Conservation (phyloP, 768 basidiomycete genomes). For the Lentinula aciculospora region DNA sequence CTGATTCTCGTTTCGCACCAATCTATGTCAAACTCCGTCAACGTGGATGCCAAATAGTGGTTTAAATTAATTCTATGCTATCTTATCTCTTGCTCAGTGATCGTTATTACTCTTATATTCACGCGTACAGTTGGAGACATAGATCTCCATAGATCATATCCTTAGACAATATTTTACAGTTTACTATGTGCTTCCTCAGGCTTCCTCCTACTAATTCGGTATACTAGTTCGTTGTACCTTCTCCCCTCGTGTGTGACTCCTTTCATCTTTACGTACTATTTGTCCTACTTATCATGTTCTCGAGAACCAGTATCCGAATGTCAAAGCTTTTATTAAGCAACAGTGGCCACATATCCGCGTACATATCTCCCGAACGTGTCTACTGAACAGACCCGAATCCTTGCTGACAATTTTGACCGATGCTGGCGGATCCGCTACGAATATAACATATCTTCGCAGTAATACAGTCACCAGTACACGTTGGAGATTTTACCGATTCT, state of each 20-base stretch:
- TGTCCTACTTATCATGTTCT: too few relatives aligned
- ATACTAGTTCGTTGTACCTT: too few relatives aligned
- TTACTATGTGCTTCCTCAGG: not conserved
- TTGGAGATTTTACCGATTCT: slow-evolving; percentile 42
- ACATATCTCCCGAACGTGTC: too few relatives aligned
- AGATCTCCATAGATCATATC: too few relatives aligned
- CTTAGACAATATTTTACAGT: not conserved
- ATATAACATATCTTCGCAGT: slow-evolving; percentile 73
- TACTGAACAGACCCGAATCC: slow-evolving; percentile 65
- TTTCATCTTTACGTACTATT: too few relatives aligned
- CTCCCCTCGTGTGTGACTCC: too few relatives aligned
- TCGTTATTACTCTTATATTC: not conserved
- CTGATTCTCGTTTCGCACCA: slow-evolving; percentile 29
- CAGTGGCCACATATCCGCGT: too few relatives aligned
- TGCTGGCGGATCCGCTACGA: slow-evolving; percentile 62
- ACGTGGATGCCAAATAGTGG: slow-evolving; percentile 22
- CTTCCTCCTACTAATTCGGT: too few relatives aligned
- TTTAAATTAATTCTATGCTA: too few relatives aligned
- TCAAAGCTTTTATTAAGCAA: too few relatives aligned
- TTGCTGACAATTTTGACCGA: slow-evolving; percentile 51
- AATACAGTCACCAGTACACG: slow-evolving; percentile 60
- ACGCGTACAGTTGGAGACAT: too few relatives aligned
- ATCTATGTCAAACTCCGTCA: slow-evolving; percentile 24
- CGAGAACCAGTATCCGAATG: too few relatives aligned
- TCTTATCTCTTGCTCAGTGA: not conserved